Conservation (phyloP, 306 rosid species). For the Medicago arabica region DNA sequence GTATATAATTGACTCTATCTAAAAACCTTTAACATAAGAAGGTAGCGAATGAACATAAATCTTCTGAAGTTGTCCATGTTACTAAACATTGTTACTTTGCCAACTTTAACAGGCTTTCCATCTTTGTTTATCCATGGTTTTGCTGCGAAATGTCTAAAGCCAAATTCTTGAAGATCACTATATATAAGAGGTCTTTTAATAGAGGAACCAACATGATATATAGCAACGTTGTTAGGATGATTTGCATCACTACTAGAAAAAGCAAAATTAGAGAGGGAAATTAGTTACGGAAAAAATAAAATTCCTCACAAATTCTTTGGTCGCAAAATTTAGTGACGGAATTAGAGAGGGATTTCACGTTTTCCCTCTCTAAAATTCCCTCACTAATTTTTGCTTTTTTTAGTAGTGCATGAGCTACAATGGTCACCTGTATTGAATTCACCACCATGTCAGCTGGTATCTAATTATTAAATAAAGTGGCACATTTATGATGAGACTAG, state of each 20-base stretch:
- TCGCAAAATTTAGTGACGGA: too few species aligned
- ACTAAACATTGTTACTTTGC: conserved; percentile 42
- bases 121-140: conserved; percentile 70
- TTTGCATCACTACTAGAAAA: too few species aligned
- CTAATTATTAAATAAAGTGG: conserved; percentile 33
- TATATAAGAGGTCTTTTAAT: conserved; percentile 50
- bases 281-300: too few species aligned
- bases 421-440: conserved; percentile 59
- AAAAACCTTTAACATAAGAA: conserved; percentile 58
- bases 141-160: conserved; percentile 50
- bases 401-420: conserved; percentile 61
- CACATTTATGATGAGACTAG: too few species aligned
- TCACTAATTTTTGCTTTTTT: too few species aligned
- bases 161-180: conserved; percentile 36
- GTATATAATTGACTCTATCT: too few species aligned
- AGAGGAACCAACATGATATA: conserved; percentile 81
- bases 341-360: too few species aligned
- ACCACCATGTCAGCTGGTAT: conserved; percentile 85
- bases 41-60: conserved; percentile 66
- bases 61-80: conserved; percentile 62
- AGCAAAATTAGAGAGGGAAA: too few species aligned
- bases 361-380: too few species aligned
- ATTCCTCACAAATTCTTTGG: too few species aligned
- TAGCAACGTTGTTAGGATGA: conserved; percentile 29
- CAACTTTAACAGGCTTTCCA: conserved; percentile 60